phyloP scores from a whole-genome alignment of 768 basidiomycete genomes.

The Clitopilus hobsonii region DNA sequence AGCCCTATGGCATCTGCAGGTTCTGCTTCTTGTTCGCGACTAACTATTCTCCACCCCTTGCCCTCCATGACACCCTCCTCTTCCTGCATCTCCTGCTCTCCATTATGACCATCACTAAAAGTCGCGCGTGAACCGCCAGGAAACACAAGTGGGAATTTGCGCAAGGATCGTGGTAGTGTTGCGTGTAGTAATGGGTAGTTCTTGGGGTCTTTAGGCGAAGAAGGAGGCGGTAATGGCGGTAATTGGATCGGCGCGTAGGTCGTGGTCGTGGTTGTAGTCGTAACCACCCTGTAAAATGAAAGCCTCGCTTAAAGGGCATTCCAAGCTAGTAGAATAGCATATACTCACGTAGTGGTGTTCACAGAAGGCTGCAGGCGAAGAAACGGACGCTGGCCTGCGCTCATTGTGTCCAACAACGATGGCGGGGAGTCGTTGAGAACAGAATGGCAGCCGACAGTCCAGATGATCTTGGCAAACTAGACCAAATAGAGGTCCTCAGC shows the following conservation, averaged over 20 bases:
- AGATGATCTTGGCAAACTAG: conserved; percentile 5
- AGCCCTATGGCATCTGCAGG: conserved; percentile 55
- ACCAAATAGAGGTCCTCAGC: conserved; percentile 8
- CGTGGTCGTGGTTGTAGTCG: conserved; percentile 89
- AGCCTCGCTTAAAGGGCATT: conserved; percentile 14
- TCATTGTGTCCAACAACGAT: conserved; percentile 43
- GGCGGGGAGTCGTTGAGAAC: conserved; percentile 15
- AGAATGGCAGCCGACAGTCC: conserved; percentile 2
- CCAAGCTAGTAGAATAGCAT: neutral
- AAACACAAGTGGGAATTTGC: conserved; percentile 74
- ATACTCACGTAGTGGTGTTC: conserved; percentile 75
- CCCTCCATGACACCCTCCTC: conserved; percentile 66
- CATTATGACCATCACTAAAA: conserved; percentile 66
- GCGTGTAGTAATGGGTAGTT: conserved; percentile 75
- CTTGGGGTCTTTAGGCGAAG: conserved; percentile 73
- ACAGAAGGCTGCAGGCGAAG: conserved; percentile 77
- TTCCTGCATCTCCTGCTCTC: conserved; percentile 64
- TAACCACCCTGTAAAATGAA: conserved; percentile 65
- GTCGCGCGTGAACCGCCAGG: conserved; percentile 78
- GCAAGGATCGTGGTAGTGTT: conserved; percentile 65
- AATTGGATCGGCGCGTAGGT: conserved; percentile 85
- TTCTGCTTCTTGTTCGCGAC: conserved; percentile 54
- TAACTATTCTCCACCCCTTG: conserved; percentile 72
- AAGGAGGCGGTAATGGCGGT: conserved; percentile 66
- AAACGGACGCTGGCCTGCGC: conserved; percentile 57